phyloP scores from a whole-genome alignment of 306 rosid species.

The Erythrophleum fordii region DNA sequence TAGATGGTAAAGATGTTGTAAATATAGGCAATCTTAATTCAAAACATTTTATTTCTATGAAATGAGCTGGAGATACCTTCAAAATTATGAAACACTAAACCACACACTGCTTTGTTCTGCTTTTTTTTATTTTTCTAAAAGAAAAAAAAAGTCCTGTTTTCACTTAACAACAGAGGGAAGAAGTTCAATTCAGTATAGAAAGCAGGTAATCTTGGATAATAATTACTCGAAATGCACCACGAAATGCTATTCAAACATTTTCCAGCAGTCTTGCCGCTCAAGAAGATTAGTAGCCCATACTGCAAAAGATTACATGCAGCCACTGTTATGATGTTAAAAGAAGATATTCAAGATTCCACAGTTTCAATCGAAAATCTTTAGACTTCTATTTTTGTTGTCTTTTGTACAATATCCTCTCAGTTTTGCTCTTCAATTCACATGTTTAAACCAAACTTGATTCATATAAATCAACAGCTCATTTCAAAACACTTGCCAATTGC shows the following conservation, averaged over 20 bases:
- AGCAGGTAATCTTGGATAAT: background rate
- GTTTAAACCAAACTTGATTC: slow-evolving; percentile 1
- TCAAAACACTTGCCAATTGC: slow-evolving; percentile 1
- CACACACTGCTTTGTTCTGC: background rate
- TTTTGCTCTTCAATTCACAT: slow-evolving; percentile 13
- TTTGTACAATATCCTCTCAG: background rate
- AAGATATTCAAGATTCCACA: background rate
- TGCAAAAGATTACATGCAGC: slow-evolving; percentile 15
- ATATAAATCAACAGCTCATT: slow-evolving; percentile 16
- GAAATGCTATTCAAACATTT: background rate
- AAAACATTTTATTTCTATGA: background rate
- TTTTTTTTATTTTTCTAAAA: no score
- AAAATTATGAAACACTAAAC: background rate
- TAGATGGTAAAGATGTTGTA: slow-evolving; percentile 23
- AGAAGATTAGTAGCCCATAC: slow-evolving; percentile 21
- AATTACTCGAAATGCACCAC: slow-evolving; percentile 13
- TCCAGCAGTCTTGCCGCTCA: slow-evolving; percentile 9
- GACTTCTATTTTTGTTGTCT: background rate
- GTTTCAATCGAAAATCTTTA: background rate
- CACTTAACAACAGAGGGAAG: background rate
- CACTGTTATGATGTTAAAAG: background rate
- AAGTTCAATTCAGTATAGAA: background rate
- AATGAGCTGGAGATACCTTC: background rate
- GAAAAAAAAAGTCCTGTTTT: background rate
- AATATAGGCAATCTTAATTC: background rate